A percentile compares a stretch with the other conserved stretches of the same genome.
Evolutionary conservation across 202 grass and related monocot genomes (phyloP).

Genomic region (Digitaria exilis): DNA sequence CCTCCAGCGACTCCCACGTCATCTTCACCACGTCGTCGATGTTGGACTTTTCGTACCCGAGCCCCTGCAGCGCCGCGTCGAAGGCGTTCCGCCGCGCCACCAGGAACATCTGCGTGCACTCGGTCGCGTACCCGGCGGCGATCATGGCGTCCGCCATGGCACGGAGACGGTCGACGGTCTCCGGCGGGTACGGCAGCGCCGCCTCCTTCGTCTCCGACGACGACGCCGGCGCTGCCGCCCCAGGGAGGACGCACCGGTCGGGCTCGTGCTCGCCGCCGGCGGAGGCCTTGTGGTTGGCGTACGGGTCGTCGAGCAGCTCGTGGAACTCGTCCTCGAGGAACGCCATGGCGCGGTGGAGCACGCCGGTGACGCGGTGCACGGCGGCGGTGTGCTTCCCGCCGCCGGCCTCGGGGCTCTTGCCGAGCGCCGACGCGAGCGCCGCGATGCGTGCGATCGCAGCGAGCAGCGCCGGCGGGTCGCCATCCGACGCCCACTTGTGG

Average conservation of each 20-base stretch:
- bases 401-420: constrained; percentile 37
- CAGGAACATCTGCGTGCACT: constrained; percentile 79
- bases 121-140: constrained; percentile 60
- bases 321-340: constrained; percentile 87
- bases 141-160: constrained; percentile 65
- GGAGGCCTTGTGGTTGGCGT: too few species aligned
- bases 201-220: neutral
- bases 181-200: constrained; percentile 42
- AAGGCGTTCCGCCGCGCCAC: constrained; percentile 66
- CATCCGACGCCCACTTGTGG: constrained; percentile 52
- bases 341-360: constrained; percentile 74
- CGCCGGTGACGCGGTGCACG: constrained; percentile 46
- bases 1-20: constrained; percentile 81
- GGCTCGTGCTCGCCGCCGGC: constrained; percentile 48
- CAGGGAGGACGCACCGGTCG: constrained; percentile 68
- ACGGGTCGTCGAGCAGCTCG: constrained; percentile 56
- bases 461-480: constrained; percentile 49
- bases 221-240: constrained; percentile 1
- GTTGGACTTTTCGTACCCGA: constrained; percentile 74
- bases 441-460: constrained; percentile 47
- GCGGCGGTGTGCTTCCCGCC: constrained; percentile 31
- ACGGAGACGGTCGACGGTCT: constrained; percentile 60
- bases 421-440: constrained; percentile 43
- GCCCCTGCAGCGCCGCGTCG: constrained; percentile 46
- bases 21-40: constrained; percentile 80